Percentiles rank a stretch among this genome's conserved stretches.
Conservation (phyloP, 2,329 filamentous ascomycete genomes). For the Trichoderma sp. region DNA sequence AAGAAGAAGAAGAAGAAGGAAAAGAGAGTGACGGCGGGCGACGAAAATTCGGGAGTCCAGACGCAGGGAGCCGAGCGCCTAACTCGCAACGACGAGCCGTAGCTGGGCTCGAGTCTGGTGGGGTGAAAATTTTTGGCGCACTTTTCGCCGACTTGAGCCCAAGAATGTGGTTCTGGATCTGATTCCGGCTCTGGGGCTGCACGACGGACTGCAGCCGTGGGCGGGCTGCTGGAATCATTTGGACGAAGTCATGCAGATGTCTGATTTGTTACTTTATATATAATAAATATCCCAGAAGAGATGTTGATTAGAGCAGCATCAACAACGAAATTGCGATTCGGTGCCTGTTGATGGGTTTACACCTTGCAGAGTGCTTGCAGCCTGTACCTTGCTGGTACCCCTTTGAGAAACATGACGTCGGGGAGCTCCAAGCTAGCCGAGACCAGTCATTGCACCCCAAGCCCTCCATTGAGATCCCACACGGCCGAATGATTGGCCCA, state of each 20-base stretch:
- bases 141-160: constrained; percentile 10
- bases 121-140: constrained; percentile 29
- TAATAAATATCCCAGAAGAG: not conserved
- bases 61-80: constrained; percentile 20
- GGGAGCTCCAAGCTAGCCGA: not conserved
- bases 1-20: not conserved
- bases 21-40: not conserved
- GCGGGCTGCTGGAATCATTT: not conserved
- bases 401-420: constrained; percentile 1
- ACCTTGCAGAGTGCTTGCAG: not conserved
- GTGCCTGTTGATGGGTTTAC: not conserved
- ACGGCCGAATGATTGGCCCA: not conserved
- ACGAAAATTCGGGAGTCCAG: not conserved
- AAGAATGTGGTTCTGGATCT: not conserved
- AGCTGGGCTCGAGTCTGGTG: constrained; percentile 26
- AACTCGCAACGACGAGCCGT: not conserved
- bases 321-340: not conserved
- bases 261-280: too few species aligned
- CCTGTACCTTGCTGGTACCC: not conserved
- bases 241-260: too few species aligned
- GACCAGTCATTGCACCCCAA: constrained; percentile 8
- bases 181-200: not conserved
- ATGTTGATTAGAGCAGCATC: not conserved
- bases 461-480: not conserved
- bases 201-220: not conserved